phyloP scores from a whole-genome alignment of 179 eudicot genomes.

The Monotropa hypopitys region DNA sequence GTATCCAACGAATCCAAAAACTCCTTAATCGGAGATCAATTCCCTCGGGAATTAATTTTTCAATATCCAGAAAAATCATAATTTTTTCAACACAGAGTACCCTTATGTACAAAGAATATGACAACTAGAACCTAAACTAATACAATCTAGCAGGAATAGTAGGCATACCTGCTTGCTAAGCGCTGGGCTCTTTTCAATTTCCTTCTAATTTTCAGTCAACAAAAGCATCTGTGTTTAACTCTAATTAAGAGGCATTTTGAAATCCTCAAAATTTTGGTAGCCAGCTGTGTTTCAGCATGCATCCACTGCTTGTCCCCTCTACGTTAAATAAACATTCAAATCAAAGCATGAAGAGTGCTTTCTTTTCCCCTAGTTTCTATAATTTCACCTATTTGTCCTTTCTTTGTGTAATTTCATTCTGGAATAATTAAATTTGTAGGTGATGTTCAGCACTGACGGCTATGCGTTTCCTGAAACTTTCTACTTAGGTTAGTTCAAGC shows the following conservation, averaged over 20 bases:
- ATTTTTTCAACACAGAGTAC: too few relatives aligned
- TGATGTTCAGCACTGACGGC: slow-evolving; percentile 98
- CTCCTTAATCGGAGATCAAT: too few relatives aligned
- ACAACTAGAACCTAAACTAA: too few relatives aligned
- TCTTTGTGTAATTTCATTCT: slow-evolving; percentile 3
- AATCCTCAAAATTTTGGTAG: not conserved
- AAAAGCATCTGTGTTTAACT: not conserved
- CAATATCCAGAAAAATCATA: too few relatives aligned
- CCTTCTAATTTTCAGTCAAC: not conserved
- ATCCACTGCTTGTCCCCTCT: not conserved
- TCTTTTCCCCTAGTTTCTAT: not conserved
- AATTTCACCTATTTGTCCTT: not conserved
- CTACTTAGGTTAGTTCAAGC: slow-evolving; percentile 62
- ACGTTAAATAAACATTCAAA: not conserved
- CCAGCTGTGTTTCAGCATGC: not conserved
- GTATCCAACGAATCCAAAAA: too few relatives aligned
- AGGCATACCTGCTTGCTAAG: not conserved
- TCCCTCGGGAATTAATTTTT: too few relatives aligned
- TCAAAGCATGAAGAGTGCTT: not conserved
- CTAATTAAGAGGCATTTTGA: not conserved
- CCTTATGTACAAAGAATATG: too few relatives aligned
- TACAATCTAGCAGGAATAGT: not conserved
- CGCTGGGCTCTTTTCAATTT: not conserved
- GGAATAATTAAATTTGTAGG: slow-evolving; percentile 38
- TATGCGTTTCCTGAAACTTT: slow-evolving; percentile 84